These are phyloP conservation scores for Ilyonectria sp. DNA, from an alignment of 2,329 filamentous ascomycete genomes.

Conservation along the genomic window DNA sequence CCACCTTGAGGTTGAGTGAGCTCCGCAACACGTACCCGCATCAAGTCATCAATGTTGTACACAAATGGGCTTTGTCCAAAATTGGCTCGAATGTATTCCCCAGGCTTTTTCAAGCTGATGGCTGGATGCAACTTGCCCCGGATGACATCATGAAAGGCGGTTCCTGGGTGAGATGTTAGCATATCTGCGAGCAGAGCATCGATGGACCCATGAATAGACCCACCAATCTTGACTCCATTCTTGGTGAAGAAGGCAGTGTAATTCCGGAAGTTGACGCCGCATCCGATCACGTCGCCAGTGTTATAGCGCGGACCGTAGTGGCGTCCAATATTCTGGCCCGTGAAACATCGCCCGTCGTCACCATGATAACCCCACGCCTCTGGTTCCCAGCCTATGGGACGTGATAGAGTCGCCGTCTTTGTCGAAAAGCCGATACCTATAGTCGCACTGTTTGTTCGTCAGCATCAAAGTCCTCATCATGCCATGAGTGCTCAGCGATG, in stretches of 20 bases:
- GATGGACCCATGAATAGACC: constrained; percentile 34
- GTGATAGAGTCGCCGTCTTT: constrained; percentile 66
- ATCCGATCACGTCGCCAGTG: constrained; percentile 73
- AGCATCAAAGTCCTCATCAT: constrained; percentile 4
- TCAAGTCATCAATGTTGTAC: constrained; percentile 91
- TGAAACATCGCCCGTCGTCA: constrained; percentile 76
- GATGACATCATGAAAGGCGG: constrained; percentile 77
- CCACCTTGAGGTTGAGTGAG: neutral
- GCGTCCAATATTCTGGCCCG: constrained; percentile 70
- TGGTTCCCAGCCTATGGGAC: constrained; percentile 77
- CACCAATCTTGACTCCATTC: constrained; percentile 72
- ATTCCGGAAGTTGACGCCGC: constrained; percentile 76
- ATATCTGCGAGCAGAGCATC: neutral
- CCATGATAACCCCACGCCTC: constrained; percentile 80
- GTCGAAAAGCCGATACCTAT: constrained; percentile 76
- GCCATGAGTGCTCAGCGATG: neutral
- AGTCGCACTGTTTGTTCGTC: constrained; percentile 61
- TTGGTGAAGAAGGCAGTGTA: constrained; percentile 79
- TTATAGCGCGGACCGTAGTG: constrained; percentile 71
- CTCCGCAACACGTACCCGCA: constrained; percentile 71
- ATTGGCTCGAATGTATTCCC: constrained; percentile 74
- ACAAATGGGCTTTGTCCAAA: constrained; percentile 84
- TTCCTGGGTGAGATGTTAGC: constrained; percentile 65
- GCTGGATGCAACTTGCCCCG: constrained; percentile 76
- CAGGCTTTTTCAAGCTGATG: constrained; percentile 75